Base-by-base conservation (phyloP, 78 protist genomes). In the Dictyostelium brefeldianum region DNA sequence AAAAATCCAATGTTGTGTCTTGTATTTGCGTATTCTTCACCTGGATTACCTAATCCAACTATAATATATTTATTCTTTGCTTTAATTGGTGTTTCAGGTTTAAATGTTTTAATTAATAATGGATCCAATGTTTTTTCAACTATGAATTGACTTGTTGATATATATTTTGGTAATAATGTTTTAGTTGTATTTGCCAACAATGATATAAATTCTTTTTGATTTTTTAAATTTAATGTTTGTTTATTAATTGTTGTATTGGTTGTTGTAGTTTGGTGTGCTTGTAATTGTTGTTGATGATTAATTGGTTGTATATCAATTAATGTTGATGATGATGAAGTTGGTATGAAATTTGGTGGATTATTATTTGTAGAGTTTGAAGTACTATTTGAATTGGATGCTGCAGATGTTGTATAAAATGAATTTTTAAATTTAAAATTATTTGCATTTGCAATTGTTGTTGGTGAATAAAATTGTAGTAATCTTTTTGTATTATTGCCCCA, bases 21-120 rank as follows among this genome's bases (percentile, higher is more conserved):
- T 12, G 89, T 91, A 27, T 54, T 41, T 51, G 8, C 11, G 54
- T 91, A 74, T 51, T 91, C 78, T 8, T 56, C 46, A 46, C 90
- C 95, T 4, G 95, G 95, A 81, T 91, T 91, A 81, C 95, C 95
- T 2, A 91, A 53, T 4, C 95, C 95, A 70, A 91, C 89, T 3
- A 91, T 53, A 9, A 82, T 48, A 41, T 74, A 91, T 81, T 90
- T 67, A 75, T 90, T 12, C 51, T 87, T 87, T 27, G 54, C 78
- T 59, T 69, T 75, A 0, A 84, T 59, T 48, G 31, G 25, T 18
- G 62, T 56, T 2, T 57, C 41, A 48, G 81, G 81, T 75, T 20
- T 6, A 0, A 8, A 6, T 0, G 81, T 48, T 25, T 75, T 48
- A 17, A 75, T 14, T 25, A 75, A 75, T 14, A 18, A 18, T 22